These are phyloP conservation scores for Serendipita sp. DNA, from an alignment of 768 basidiomycete genomes.

Conservation along the genomic window DNA sequence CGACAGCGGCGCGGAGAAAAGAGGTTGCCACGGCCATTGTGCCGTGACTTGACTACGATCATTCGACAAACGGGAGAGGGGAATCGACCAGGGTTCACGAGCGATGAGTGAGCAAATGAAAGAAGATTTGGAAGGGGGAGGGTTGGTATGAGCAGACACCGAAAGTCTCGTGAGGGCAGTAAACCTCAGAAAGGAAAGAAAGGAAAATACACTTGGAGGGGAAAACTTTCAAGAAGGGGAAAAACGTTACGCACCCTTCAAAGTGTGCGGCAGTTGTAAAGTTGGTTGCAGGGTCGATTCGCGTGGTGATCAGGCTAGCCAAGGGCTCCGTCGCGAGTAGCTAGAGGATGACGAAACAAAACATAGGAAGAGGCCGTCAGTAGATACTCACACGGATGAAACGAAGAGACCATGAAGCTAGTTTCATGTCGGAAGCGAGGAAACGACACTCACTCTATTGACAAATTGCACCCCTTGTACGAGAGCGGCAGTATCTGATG, in stretches of 20 bases:
- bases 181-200: no score
- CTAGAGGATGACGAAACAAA: background rate
- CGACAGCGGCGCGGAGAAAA: no score
- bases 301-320: background rate
- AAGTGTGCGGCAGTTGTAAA: background rate
- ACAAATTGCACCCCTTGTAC: background rate
- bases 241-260: background rate
- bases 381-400: background rate
- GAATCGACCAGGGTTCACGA: no score
- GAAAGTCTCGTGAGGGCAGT: no score
- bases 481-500: background rate
- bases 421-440: background rate
- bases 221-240: background rate
- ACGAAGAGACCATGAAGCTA: background rate
- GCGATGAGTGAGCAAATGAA: no score
- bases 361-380: background rate
- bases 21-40: no score
- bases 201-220: background rate
- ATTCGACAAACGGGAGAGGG: no score
- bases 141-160: no score
- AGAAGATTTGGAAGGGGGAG: no score
- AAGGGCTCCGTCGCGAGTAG: background rate
- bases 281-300: background rate
- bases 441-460: background rate
- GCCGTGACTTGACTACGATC: no score